phyloP scores from a whole-genome alignment of 768 basidiomycete species.

The Serendipita vermifera region DNA sequence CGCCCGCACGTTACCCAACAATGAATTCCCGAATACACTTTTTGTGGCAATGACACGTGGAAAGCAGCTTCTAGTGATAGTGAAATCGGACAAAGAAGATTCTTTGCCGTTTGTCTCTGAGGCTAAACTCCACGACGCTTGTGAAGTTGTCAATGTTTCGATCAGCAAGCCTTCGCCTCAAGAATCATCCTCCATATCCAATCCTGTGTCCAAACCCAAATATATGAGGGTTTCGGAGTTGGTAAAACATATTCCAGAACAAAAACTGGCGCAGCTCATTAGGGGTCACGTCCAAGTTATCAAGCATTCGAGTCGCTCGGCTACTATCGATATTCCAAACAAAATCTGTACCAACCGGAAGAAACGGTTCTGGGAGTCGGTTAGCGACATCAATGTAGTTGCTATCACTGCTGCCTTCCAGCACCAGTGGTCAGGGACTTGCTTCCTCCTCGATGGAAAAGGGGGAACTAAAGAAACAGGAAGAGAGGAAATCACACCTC shows the following conservation, averaged over 20 bases:
- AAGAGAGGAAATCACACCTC: neutral
- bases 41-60: slow-evolving; percentile 12
- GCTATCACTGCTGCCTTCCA: slow-evolving; percentile 3
- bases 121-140: neutral
- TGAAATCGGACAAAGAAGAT: neutral
- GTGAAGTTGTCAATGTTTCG: neutral
- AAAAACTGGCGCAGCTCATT: neutral
- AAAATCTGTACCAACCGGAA: neutral
- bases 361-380: neutral
- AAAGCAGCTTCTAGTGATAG: slow-evolving; percentile 8
- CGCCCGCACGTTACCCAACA: neutral
- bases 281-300: neutral
- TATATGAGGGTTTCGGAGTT: neutral
- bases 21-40: neutral
- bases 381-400: slow-evolving; percentile 6
- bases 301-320: neutral
- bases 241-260: slow-evolving; percentile 1
- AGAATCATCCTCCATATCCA: neutral
- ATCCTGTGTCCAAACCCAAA: neutral
- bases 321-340: neutral
- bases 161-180: neutral
- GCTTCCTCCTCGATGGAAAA: neutral
- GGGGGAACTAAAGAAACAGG: neutral
- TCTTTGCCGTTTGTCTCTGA: neutral
- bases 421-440: neutral